These are phyloP conservation scores for Colletotrichum eleusines DNA, from an alignment of 2,329 filamentous ascomycete genomes.

Conservation along the genomic window DNA sequence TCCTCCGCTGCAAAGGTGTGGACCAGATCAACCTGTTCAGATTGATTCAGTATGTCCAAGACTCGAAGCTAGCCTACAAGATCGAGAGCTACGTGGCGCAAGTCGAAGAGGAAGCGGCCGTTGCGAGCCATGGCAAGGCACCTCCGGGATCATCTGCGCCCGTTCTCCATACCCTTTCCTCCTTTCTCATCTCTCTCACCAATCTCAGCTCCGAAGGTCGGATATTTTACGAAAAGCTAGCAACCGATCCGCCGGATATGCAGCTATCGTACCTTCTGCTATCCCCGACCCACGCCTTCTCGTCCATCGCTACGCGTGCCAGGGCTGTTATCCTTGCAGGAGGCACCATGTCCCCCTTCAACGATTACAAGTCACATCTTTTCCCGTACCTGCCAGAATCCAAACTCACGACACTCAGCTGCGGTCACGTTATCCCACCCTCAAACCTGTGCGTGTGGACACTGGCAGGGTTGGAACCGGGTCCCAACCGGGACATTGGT, in stretches of 20 bases:
- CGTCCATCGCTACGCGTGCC: conserved; percentile 85
- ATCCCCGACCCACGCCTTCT: conserved; percentile 92
- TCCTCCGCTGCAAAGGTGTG: conserved; percentile 86
- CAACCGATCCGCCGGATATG: conserved; percentile 57
- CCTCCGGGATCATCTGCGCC: conserved; percentile 57
- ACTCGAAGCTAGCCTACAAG: conserved; percentile 93
- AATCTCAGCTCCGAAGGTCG: conserved; percentile 82
- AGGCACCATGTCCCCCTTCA: conserved; percentile 97
- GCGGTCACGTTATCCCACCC: conserved; percentile 91
- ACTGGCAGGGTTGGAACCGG: conserved; percentile 62
- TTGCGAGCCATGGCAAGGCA: conserved; percentile 44
- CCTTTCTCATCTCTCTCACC: conserved; percentile 83
- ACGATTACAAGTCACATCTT: conserved; percentile 87
- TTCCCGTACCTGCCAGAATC: conserved; percentile 78
- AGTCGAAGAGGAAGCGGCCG: conserved; percentile 62
- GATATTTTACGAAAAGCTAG: conserved; percentile 70
- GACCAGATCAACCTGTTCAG: conserved; percentile 97
- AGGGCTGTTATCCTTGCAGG: conserved; percentile 91
- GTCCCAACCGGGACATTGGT: conserved; percentile 46
- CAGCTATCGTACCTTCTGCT: conserved; percentile 87
- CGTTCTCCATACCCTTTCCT: conserved; percentile 66
- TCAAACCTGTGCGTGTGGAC: conserved; percentile 85
- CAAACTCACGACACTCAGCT: conserved; percentile 85
- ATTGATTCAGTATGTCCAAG: conserved; percentile 86
- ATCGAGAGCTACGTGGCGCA: conserved; percentile 88